Conservation (phyloP, 2,329 filamentous ascomycete species). For the Sporothrix curviconia region DNA sequence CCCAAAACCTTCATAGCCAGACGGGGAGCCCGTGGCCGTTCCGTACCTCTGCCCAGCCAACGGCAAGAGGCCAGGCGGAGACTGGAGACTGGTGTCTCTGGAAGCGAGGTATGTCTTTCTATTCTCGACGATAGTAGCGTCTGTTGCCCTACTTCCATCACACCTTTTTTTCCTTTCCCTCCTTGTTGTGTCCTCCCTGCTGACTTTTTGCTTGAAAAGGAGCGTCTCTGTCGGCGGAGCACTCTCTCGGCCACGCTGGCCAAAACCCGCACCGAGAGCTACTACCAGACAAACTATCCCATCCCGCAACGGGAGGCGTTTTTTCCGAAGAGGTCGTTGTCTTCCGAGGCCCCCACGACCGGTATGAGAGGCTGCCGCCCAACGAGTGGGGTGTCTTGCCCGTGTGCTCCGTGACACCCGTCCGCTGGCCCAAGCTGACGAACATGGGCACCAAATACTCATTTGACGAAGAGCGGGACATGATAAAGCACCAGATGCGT, state of each 20-base stretch:
- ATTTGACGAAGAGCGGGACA: slow-evolving; percentile 62
- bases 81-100: slow-evolving; percentile 60
- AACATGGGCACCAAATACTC: slow-evolving; percentile 62
- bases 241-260: slow-evolving; percentile 64
- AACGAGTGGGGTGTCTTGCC: slow-evolving; percentile 53
- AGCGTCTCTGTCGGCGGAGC: slow-evolving; percentile 67
- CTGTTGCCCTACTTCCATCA: too few species aligned
- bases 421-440: slow-evolving; percentile 66
- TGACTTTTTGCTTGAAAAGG: slow-evolving; percentile 34
- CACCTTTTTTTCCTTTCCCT: too few species aligned
- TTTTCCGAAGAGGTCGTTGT: slow-evolving; percentile 66
- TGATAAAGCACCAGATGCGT: slow-evolving; percentile 67
- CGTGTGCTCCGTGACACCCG: slow-evolving; percentile 67
- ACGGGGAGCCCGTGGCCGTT: slow-evolving; percentile 38
- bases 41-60: slow-evolving; percentile 69
- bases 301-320: slow-evolving; percentile 64
- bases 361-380: slow-evolving; percentile 51
- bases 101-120: slow-evolving; percentile 67
- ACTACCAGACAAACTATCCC: slow-evolving; percentile 55
- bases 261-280: slow-evolving; percentile 48
- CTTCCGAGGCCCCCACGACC: slow-evolving; percentile 63
- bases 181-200: too few species aligned
- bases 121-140: slow-evolving; percentile 20
- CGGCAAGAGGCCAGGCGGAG: slow-evolving; percentile 69
- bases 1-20: slow-evolving; percentile 31